These are phyloP conservation scores for Torulaspora delbrueckii DNA, from an alignment of 805 yeast species.

Conservation along the genomic window DNA sequence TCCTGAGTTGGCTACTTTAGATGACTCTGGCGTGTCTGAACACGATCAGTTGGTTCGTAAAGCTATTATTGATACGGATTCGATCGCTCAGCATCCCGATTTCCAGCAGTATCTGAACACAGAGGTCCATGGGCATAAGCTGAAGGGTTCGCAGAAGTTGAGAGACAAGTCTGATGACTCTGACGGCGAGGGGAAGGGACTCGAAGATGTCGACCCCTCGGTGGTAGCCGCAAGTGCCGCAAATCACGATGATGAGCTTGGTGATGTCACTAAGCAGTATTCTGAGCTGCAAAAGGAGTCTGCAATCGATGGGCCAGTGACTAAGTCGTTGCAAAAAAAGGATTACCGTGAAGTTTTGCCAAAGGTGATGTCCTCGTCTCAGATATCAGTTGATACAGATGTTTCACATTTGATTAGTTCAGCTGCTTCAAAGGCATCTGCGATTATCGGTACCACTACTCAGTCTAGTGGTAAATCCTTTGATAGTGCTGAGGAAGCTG, in stretches of 20 bases:
- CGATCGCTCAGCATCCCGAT: slow-evolving; percentile 46
- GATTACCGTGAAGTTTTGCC: slow-evolving; percentile 27
- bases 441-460: slow-evolving; percentile 28
- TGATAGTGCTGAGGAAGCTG: slow-evolving; percentile 51
- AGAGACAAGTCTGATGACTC: slow-evolving; percentile 9
- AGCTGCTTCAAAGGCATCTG: slow-evolving; percentile 44
- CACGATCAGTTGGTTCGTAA: slow-evolving; percentile 66
- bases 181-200: slow-evolving; percentile 9
- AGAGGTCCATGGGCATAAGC: slow-evolving; percentile 23
- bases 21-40: slow-evolving; percentile 41
- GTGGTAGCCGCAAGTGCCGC: slow-evolving; percentile 9
- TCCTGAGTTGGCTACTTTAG: slow-evolving; percentile 52
- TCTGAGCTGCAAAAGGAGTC: slow-evolving; percentile 18
- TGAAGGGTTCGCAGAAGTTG: slow-evolving; percentile 8
- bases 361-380: slow-evolving; percentile 20
- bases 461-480: slow-evolving; percentile 35
- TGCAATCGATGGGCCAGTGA: slow-evolving; percentile 11
- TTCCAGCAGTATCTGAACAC: slow-evolving; percentile 36
- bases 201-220: slow-evolving; percentile 9
- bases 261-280: slow-evolving; percentile 14
- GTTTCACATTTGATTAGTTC: slow-evolving; percentile 40
- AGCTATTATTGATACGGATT: slow-evolving; percentile 64
- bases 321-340: slow-evolving; percentile 11
- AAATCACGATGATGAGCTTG: slow-evolving; percentile 15
- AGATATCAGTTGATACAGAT: slow-evolving; percentile 25